phyloP scores from a whole-genome alignment of 2,329 filamentous ascomycete genomes.

The Cladosporium sp. region DNA sequence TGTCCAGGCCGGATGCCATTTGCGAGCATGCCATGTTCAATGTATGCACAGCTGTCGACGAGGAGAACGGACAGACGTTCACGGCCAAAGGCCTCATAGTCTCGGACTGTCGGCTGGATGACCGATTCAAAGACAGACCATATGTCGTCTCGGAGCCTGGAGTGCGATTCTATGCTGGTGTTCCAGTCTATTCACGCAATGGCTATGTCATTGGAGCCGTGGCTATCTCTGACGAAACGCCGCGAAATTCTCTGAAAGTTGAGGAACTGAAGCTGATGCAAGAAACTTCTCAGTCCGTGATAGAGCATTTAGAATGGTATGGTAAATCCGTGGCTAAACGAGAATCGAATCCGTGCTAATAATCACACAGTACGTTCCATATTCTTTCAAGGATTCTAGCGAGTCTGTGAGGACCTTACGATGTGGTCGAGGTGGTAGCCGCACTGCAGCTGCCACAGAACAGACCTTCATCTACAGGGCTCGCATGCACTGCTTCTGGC shows the following conservation, averaged over 20 bases:
- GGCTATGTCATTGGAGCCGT: constrained; percentile 32
- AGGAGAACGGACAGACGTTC: constrained; percentile 19
- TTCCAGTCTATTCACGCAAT: constrained; percentile 29
- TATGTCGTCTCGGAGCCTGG: constrained; percentile 28
- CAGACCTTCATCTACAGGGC: no score
- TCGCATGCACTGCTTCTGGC: no score
- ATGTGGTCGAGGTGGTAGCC: no score
- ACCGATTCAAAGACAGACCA: constrained; percentile 28
- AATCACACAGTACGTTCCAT: no score
- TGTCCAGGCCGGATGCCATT: constrained; percentile 13
- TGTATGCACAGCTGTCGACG: constrained; percentile 13
- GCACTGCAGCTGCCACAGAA: no score
- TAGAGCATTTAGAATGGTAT: constrained; percentile 26
- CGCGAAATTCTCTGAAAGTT: constrained; percentile 21
- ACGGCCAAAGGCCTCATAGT: constrained; percentile 20
- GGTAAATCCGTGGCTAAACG: background rate
- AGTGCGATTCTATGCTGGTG: constrained; percentile 31
- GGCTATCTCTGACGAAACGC: constrained; percentile 27
- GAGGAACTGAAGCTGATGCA: constrained; percentile 25
- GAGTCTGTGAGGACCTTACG: no score
- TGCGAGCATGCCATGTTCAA: constrained; percentile 11
- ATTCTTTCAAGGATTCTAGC: no score
- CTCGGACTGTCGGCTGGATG: constrained; percentile 29
- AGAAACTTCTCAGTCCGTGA: constrained; percentile 30
- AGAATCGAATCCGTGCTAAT: constrained; percentile 14